Base-by-base conservation (phyloP, 164 flowering plant species). In the Saururus chinensis region DNA sequence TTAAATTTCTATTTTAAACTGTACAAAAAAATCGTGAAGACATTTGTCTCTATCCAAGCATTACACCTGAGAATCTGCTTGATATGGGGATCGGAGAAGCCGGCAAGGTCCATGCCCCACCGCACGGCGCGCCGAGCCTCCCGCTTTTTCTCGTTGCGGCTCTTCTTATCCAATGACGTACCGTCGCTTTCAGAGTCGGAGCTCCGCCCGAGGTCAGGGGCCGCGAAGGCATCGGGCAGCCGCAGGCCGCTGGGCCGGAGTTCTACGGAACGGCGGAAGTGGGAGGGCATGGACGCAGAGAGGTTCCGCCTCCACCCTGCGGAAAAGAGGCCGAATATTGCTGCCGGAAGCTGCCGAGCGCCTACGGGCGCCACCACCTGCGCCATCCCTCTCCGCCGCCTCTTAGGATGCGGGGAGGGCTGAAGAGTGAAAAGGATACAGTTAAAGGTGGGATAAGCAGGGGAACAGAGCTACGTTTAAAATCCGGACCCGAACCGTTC, bases 101-200 rank as follows among this genome's bases (percentile, higher is more conserved):
- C 67, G 0, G 99, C 88, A 19, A 93, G 81, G 4, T 93, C 91
- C 95, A 86, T 84, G 17, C 86, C 99, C 90, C 97, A 90, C 1
- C 72, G 76, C 52, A 90, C 88, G 19, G 95, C 88, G 62, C 87
- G 89, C 16, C 83, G 76, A 23, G 95, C 92, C 66, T 82, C 88
- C 21, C 91, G 86, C 71, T 93, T 93, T 79, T 72, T 77, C 79
- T 81, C 82, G 76, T 86, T 93, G 9, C 97, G 84, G 73, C 86
- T 87, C 83, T 72, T 81, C 68, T 68, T 75, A 1, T 10, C 30
- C 0, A 64, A 14, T 51, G 4, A 58, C 9, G 40, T 19, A 24
- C 57, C 54, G 42, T 57, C 61, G 17, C 63, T 72, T 51, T 57
- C 51, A 51, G 64, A 19, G 24, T 64, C 74, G 64, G 23, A 37